A percentile compares a stretch with the other conserved stretches of the same genome.
Conservation (phyloP, 768 basidiomycete genomes). For the Suillus discolor region DNA sequence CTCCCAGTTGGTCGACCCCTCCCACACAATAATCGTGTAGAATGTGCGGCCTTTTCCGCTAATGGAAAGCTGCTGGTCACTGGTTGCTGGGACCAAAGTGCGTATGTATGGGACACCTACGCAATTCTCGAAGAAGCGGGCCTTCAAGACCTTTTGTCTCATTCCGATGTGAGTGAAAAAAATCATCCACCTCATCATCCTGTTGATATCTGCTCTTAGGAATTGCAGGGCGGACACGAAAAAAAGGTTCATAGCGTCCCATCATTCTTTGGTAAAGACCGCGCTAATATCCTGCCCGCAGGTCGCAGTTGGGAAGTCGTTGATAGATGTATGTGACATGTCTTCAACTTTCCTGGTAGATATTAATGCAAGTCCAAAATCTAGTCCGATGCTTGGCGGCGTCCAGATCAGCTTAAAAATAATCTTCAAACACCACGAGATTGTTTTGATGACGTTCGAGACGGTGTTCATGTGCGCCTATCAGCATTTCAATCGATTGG, state of each 20-base stretch:
- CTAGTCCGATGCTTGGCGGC: background rate
- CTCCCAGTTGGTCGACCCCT: background rate
- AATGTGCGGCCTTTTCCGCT: background rate
- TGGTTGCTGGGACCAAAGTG: background rate
- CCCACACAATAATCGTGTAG: background rate
- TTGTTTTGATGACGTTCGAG: background rate
- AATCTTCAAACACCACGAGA: background rate
- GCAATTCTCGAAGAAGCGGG: background rate
- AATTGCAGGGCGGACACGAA: background rate
- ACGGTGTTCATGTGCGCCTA: background rate
- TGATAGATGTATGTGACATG: background rate
- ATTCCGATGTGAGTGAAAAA: background rate
- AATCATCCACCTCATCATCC: too few species aligned
- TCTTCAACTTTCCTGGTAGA: background rate
- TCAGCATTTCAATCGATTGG: background rate
- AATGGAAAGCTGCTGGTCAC: background rate
- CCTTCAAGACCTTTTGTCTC: background rate
- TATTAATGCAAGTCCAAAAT: background rate
- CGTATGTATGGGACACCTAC: background rate
- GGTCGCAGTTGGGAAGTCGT: background rate
- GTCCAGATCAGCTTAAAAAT: background rate
- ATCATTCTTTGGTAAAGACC: background rate
- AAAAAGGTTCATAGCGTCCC: background rate
- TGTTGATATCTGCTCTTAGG: background rate
- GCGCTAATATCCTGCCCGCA: background rate